phyloP scores from a whole-genome alignment of 2,329 filamentous ascomycete genomes.

The Fusarium equiseti region DNA sequence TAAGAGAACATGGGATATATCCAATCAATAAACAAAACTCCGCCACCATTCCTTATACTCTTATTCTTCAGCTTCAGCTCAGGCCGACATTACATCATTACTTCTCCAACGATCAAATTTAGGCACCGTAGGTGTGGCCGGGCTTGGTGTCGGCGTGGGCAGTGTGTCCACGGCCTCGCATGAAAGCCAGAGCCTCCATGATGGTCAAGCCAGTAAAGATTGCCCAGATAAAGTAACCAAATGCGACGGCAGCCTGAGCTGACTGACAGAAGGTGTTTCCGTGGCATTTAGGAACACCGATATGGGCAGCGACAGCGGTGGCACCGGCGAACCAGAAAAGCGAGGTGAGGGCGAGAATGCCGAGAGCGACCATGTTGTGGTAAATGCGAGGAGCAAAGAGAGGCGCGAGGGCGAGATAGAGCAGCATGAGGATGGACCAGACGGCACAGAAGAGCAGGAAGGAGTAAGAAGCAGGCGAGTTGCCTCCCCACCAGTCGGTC shows the following conservation, averaged over 20 bases:
- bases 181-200: constrained; percentile 60
- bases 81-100: constrained; percentile 1
- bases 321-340: constrained; percentile 93
- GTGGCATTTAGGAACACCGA: constrained; percentile 68
- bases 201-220: constrained; percentile 62
- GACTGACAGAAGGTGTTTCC: constrained; percentile 67
- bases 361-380: constrained; percentile 74
- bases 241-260: constrained; percentile 72
- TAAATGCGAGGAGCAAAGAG: constrained; percentile 70
- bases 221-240: constrained; percentile 74
- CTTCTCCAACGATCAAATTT: constrained; percentile 5
- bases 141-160: constrained; percentile 50
- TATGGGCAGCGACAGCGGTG: constrained; percentile 77
- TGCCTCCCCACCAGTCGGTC: constrained; percentile 47
- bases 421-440: constrained; percentile 79
- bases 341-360: constrained; percentile 77
- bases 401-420: constrained; percentile 77
- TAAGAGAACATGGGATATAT: constrained; percentile 16
- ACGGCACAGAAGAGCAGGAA: constrained; percentile 85
- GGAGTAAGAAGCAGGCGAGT: constrained; percentile 69
- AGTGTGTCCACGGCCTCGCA: constrained; percentile 56
- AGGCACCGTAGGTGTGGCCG: constrained; percentile 33
- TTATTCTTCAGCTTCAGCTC: not conserved
- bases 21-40: constrained; percentile 1
- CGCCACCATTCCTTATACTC: not conserved